Evolutionary conservation across 495 filamentous ascomycete species (phyloP), one percentile per base, ranked within the genome.

Genomic region (Lichenothelia convexa): DNA sequence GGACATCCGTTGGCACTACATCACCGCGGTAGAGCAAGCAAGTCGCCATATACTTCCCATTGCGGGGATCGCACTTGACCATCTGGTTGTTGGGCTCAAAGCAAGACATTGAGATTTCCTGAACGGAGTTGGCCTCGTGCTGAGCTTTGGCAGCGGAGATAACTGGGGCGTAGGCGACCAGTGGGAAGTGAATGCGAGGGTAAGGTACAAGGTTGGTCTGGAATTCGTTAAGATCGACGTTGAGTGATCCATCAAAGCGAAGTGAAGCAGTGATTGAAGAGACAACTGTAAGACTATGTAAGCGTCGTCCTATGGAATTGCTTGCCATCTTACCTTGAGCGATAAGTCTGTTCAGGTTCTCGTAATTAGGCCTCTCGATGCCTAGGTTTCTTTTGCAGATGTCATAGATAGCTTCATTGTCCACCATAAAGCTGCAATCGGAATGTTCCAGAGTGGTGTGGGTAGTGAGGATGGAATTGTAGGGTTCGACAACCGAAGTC

Each of bases 1-100:
- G 80, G 48, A 81, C 80, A 49, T 97, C 91, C 59, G 89, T 91
- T 57, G 89, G 83, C 27, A 95, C 82, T 46, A 95, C 89, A 55
- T 95, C 89, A 57, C 89, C 89, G 57, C 89, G 89, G 73, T 97
- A 97, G 53, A 97, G 69, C 57, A 97, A 61, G 60, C 85, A 93
- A 43, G 87, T 93, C 42, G 89, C 89, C 89, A 97, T 97, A 72
- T 95, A 97, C 72, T 95, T 95, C 58, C 89, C 89, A 58, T 92
- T 87, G 55, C 84, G 82, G 44, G 89, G 91, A 58, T 97, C 87
- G 61, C 89, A 97, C 71, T 93, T 93, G 54, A 97, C 89, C 89
- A 95, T 95, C 75, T 95, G 89, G 63, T 76, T 77, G 67, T 80
- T 70, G 38, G 73, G 73, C 65, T 80, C 75, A 62, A 80, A 80